Base-by-base conservation (phyloP, 768 basidiomycete genomes). In the Collybia nuda region DNA sequence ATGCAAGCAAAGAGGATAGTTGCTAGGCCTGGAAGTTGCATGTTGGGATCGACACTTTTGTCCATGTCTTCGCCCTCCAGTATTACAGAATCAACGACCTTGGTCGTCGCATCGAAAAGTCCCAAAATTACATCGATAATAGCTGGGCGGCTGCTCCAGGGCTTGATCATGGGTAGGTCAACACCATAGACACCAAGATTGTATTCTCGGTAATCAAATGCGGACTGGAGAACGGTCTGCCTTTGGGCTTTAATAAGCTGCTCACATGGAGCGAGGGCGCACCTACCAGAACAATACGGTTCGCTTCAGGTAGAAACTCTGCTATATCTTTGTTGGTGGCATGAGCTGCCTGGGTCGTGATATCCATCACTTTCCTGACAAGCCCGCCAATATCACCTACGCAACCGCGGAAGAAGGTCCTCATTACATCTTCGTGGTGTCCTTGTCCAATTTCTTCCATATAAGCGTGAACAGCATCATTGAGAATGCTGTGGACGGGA, bases 381-480 rank as follows among this genome's bases (percentile, higher is more conserved):
- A 96, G 62, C 15, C 68, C 68, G 2, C 86, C 93, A 2, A 97
- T 70, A 43, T 92, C 81, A 5, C 66, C 69, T 2, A 86, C 76
- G 58, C 81, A 77, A 22, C 78, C 72, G 38, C 88, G 79, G 80
- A 98, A 95, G 73, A 97, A 97, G 2, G 84, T 77, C 32, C 95
- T 80, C 55, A 93, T 80, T 17, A 85, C 69, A 60, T 97, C 94
- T 62, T 93, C 84, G 54, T 85, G 77, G 49, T 80, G 61, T 7
- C 68, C 74, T 58, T 86, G 72, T 15, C 75, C 75, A 23, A 75
- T 59, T 47, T 80, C 75, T 12, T 75, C 70, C 84, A 93, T 89
- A 60, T 85, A 90, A 2, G 71, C 67, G 41, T 81, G 74, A 21
- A 95, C 83, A 0, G 84, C 78, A 40, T 92, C 84, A 38, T 87